Evolutionary conservation across 2,329 filamentous ascomycete genomes (phyloP).

Genomic region (Aspergillus melleus): DNA sequence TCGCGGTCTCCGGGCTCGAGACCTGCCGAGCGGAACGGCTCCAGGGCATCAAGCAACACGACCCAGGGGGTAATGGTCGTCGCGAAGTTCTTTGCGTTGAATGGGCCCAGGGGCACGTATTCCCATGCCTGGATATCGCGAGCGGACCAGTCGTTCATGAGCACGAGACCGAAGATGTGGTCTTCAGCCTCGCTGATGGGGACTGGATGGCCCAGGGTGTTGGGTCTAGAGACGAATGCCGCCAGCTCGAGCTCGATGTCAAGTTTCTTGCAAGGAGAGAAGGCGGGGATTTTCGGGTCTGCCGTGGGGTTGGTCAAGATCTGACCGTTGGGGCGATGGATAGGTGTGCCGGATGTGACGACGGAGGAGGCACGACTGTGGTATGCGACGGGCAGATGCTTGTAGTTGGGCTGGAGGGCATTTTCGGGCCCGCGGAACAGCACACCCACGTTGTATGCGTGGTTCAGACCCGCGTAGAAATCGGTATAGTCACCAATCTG

Average conservation of each 20-base stretch:
- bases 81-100: constrained; percentile 81
- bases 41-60: constrained; percentile 72
- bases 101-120: constrained; percentile 77
- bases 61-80: constrained; percentile 79
- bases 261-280: constrained; percentile 64
- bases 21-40: constrained; percentile 61
- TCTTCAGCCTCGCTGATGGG: constrained; percentile 65
- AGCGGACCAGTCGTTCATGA: constrained; percentile 87
- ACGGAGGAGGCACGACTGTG: constrained; percentile 76
- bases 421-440: constrained; percentile 72
- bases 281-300: constrained; percentile 62
- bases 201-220: constrained; percentile 65
- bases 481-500: constrained; percentile 81
- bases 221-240: constrained; percentile 68
- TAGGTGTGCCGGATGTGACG: constrained; percentile 70
- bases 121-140: constrained; percentile 83
- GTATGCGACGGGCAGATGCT: constrained; percentile 77
- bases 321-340: constrained; percentile 74
- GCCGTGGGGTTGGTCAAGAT: constrained; percentile 65
- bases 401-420: constrained; percentile 79
- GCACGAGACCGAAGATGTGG: constrained; percentile 73
- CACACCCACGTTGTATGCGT: constrained; percentile 71
- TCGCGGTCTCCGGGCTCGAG: constrained; percentile 55
- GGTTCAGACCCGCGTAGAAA: constrained; percentile 79
- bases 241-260: constrained; percentile 82